Evolutionary conservation across 2,329 filamentous ascomycete species (phyloP), one percentile per base, ranked within the genome.

Genomic region (Calonectria pseudoturangicola): DNA sequence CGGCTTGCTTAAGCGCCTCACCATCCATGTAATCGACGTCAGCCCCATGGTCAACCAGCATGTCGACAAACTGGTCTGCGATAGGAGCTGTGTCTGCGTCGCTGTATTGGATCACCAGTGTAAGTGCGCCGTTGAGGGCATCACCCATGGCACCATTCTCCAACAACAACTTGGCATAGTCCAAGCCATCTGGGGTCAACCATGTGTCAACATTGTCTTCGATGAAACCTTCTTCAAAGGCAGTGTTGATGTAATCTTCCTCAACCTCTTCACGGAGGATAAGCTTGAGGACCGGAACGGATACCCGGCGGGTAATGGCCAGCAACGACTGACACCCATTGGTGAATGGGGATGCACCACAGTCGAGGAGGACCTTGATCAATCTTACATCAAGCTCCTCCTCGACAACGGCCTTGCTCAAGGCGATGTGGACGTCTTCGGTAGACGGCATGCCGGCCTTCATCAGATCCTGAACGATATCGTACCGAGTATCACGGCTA

Each of bases 371-470:
- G 3, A 90, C 80, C 47, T 85, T 83, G 3, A 90, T 84, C 2
- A 86, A 82, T 2, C 85, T 82, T 43, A 87, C 82, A 56, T 90
- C 88, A 0, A 86, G 85, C 9, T 89, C 85, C 25, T 90, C 85
- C 73, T 89, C 87, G n/a, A 88, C 89, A 9, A 91, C 85, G 0
- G 87, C 88, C 67, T 88, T 86, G 73, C 87, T 86, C 21, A 92
- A 80, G 0, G 86, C 84, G 8, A 87, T 83, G 74, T 91, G 86
- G 0, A 91, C 79, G 18, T 89, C 87, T n/a, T 88, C 87, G 0
- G 84, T 85, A 0, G 84, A 82, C 0, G 85, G 81, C 62, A 90
- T 82, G 0, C 88, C 89, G 1, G 88, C 89, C 27, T 85, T 84
- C 70, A 91, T 87, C 4, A 92, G 82, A 83, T 88, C 87, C 16